Base-by-base conservation (phyloP, 805 yeast genomes). In the Yarrowia bubula region DNA sequence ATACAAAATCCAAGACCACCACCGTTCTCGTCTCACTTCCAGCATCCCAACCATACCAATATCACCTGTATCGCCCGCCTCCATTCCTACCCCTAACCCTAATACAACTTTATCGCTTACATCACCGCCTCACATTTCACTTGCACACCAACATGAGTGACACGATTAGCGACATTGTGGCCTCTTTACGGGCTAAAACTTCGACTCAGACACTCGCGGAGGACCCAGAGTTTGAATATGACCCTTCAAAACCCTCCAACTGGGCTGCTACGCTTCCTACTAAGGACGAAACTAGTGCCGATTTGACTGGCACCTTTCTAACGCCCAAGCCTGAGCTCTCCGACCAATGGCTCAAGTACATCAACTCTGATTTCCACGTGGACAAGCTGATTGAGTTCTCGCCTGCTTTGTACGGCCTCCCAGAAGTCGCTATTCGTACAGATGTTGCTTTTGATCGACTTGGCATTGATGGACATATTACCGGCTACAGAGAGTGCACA, bases 381-480 rank as follows among this genome's bases (percentile, higher is more conserved):
- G 61, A 55, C 61, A 55, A 55, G 42, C 28, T 55, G 35, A 68
- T 66, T 10, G 38, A 55, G 42, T 55, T 55, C 43, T 28, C 43
- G 1, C 47, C 61, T 2, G 17, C 13, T 7, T n/a, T 55, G 2
- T 55, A 39, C n/a, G 61, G 61, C 8, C 37, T 55, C 15, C 61
- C 61, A 8, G 61, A 55, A 31, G 47, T 38, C 4, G 6, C 47
- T n/a, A 38, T 39, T 7, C 61, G 61, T 4, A 41, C 61, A 3
- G 61, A 55, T 31, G 61, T 55, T 22, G 47, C 88, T 63, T 88
- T 90, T 75, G 84, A 84, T 66, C 81, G 99, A 70, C 73, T 78
- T 6, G 98, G 98, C 1, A 81, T 95, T 4, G 80, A 81, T 1
- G 98, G 98, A 11, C 70, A 75, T 4, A 85, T 93, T 14, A 76